These are phyloP conservation scores for Vaucheria bursata DNA, from an alignment of 352 stramenopile species.

Conservation along the genomic window DNA sequence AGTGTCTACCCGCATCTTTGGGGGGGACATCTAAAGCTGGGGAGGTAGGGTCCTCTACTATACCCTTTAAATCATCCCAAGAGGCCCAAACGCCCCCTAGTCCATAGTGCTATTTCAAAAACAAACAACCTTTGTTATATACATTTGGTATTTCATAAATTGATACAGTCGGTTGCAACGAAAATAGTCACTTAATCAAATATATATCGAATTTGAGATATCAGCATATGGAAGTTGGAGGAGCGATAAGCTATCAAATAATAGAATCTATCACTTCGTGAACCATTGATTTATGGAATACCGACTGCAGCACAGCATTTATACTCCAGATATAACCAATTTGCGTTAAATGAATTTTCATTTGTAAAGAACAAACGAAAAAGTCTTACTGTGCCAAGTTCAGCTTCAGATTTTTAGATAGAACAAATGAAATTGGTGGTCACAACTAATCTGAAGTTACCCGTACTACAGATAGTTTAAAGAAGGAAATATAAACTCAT, in stretches of 20 bases:
- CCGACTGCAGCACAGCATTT: too few relatives aligned
- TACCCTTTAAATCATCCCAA: slow-evolving; percentile 28
- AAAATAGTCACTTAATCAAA: not conserved
- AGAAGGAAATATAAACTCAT: too few relatives aligned
- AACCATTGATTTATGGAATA: too few relatives aligned
- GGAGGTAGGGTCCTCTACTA: slow-evolving; percentile 15
- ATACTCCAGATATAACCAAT: too few relatives aligned
- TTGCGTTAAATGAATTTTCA: too few relatives aligned
- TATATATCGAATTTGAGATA: not conserved
- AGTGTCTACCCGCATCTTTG: not conserved
- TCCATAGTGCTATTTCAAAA: slow-evolving; percentile 37
- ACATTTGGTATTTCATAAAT: slow-evolving; percentile 22
- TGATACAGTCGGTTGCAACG: not conserved
- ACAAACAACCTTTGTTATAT: too few relatives aligned
- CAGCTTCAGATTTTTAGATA: too few relatives aligned
- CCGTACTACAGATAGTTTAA: too few relatives aligned
- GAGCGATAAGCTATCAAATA: not conserved
- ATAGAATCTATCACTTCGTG: not conserved
- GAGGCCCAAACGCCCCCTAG: slow-evolving; percentile 15
- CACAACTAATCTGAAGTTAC: too few relatives aligned
- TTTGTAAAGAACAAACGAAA: too few relatives aligned
- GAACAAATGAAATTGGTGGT: too few relatives aligned
- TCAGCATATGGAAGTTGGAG: not conserved
- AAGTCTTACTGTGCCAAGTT: too few relatives aligned
- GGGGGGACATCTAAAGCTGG: not conserved